These are phyloP conservation scores for Coriolopsis trogii DNA, from an alignment of 1,284 basidiomycete species.

Conservation along the genomic window DNA sequence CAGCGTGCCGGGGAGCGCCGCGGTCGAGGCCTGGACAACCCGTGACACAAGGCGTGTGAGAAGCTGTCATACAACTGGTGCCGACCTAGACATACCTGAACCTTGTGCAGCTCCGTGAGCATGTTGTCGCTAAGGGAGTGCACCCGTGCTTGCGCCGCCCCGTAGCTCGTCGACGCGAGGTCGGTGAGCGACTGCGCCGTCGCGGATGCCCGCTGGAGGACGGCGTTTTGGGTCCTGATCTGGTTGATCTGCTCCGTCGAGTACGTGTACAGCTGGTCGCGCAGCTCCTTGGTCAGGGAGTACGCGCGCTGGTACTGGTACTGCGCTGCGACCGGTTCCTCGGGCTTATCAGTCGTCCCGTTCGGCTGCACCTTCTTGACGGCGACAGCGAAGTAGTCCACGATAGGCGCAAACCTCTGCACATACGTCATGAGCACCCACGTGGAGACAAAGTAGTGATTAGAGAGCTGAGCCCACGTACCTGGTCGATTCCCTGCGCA, in stretches of 20 bases:
- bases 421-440: constrained; percentile 17
- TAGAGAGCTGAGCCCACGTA: constrained; percentile 34
- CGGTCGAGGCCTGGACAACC: constrained; percentile 48
- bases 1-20: constrained; percentile 56
- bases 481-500: constrained; percentile 74
- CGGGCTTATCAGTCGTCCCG: constrained; percentile 23
- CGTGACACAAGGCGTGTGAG: constrained; percentile 3
- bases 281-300: constrained; percentile 62
- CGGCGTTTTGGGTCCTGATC: constrained; percentile 63
- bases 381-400: constrained; percentile 67
- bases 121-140: constrained; percentile 64
- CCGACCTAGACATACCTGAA: constrained; percentile 45
- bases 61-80: background rate
- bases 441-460: constrained; percentile 5
- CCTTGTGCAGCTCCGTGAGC: constrained; percentile 62
- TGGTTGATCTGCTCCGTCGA: constrained; percentile 74
- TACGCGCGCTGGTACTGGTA: constrained; percentile 78
- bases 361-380: constrained; percentile 54
- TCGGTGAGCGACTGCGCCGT: constrained; percentile 65
- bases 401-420: constrained; percentile 70
- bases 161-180: constrained; percentile 56
- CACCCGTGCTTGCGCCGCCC: constrained; percentile 47
- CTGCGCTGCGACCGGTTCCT: constrained; percentile 35
- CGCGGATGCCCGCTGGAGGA: constrained; percentile 72
- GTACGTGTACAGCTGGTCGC: constrained; percentile 62